These are phyloP conservation scores for Tulasnella sp. DNA, from an alignment of 768 basidiomycete species.

Conservation along the genomic window DNA sequence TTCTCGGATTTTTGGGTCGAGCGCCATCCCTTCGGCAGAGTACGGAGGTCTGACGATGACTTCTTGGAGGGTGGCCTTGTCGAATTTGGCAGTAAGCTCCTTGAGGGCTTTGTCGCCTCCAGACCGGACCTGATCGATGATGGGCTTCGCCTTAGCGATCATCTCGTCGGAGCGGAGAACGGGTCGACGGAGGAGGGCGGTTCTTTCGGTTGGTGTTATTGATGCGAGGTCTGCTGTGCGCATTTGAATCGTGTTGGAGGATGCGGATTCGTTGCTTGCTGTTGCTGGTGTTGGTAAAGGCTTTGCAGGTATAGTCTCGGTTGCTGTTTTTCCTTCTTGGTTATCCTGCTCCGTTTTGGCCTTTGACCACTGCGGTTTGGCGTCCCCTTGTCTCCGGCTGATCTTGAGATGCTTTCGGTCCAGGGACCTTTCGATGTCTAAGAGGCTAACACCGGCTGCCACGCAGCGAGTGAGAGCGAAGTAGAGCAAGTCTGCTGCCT, in stretches of 20 bases:
- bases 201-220: slow-evolving; percentile 42
- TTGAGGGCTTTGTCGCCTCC: slow-evolving; percentile 81
- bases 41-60: slow-evolving; percentile 76
- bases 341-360: slow-evolving; percentile 16
- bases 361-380: slow-evolving; percentile 57
- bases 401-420: slow-evolving; percentile 80
- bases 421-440: slow-evolving; percentile 74
- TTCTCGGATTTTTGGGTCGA: slow-evolving; percentile 52
- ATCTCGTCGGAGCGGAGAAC: slow-evolving; percentile 79
- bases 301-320: not conserved
- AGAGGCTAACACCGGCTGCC: slow-evolving; percentile 66
- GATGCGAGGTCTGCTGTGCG: slow-evolving; percentile 52
- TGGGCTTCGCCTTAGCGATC: slow-evolving; percentile 89
- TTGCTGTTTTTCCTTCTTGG: not conserved
- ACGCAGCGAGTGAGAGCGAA: slow-evolving; percentile 82
- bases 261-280: slow-evolving; percentile 21
- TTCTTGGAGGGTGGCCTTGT: slow-evolving; percentile 60
- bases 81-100: slow-evolving; percentile 87
- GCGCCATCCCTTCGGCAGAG: slow-evolving; percentile 46
- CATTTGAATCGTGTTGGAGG: slow-evolving; percentile 59
- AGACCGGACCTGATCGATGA: slow-evolving; percentile 74
- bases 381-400: slow-evolving; percentile 79
- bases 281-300: slow-evolving; percentile 19
- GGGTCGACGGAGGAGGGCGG: slow-evolving; percentile 70
- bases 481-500: slow-evolving; percentile 91